Evolutionary conservation across 1,284 basidiomycete genomes (phyloP), one percentile per base, ranked within the genome.

Genomic region (Boletus mariae): DNA sequence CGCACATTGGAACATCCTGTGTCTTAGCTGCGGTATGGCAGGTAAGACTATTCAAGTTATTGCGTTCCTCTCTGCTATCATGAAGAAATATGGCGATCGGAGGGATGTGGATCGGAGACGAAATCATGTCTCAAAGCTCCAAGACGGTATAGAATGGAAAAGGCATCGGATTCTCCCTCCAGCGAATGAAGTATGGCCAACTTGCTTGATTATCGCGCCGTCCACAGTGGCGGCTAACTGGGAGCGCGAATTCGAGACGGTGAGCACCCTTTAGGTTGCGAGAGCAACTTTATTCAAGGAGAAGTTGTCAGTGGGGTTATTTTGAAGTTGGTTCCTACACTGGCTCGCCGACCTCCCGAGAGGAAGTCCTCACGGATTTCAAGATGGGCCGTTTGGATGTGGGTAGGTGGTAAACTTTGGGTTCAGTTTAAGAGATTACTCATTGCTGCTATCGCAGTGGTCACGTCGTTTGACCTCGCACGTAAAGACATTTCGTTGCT

Each of bases 11-110:
- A 47, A n/a, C 8, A 41, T 45, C 37, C 40, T 6, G 12, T 2
- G 6, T 47, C 49, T 58, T 41, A 55, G 15, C 25, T 12, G 17
- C 32, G 11, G 43, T 49, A 25, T 54, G 6, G 34, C 29, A 67
- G 90, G 90, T 2, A 92, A 92, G 77, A 92, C 90, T 0, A 89
- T 93, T n/a, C 92, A 94, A 68, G 84, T 94, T 25, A 92, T 94
- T 37, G 80, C 87, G 0, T 93, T 94, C 61, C 76, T 94, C 3
- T 84, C 88, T 0, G 91, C 92, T 0, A 87, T 94, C 57, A 93
- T 94, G 90, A 71, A 75, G 57, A 94, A 94, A 70, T 69, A 74
- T 2, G 90, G 90, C 1, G 71, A 80, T 40, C 69, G 64, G n/a
- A 73, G 75, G 10, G 90, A 94, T 63, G 65, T 75, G 15, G 67